These are phyloP conservation scores for Russula griseocarnosa DNA, from an alignment of 768 basidiomycete genomes.

Conservation along the genomic window DNA sequence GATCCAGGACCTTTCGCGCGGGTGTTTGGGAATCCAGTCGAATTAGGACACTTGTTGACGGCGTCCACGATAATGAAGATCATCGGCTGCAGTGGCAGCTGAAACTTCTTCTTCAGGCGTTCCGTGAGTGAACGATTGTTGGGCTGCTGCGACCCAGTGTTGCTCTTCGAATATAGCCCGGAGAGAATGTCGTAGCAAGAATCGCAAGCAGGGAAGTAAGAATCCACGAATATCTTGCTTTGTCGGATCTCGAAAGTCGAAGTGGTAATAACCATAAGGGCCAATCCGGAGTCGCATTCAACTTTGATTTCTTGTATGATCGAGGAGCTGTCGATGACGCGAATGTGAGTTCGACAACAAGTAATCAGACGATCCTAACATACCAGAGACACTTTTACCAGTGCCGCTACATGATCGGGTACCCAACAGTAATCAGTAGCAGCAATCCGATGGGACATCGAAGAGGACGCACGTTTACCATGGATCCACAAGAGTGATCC, in stretches of 20 bases:
- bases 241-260: neutral
- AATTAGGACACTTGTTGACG: constrained; percentile 11
- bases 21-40: neutral
- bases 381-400: neutral
- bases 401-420: neutral
- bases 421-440: neutral
- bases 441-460: too few species aligned
- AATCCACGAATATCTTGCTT: neutral
- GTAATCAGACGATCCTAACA: neutral
- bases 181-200: neutral
- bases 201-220: neutral
- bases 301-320: neutral
- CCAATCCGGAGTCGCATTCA: neutral
- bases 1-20: neutral
- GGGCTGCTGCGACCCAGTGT: neutral
- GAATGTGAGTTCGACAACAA: neutral
- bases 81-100: neutral
- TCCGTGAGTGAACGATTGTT: neutral
- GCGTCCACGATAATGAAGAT: constrained; percentile 6
- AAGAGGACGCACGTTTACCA: neutral
- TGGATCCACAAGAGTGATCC: neutral
- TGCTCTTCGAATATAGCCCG: neutral
- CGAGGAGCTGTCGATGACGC: neutral
- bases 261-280: neutral
- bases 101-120: constrained; percentile 1